Percentiles rank a stretch among this genome's conserved stretches.
Conservation (phyloP, 2,329 filamentous ascomycete genomes). For the Cadophora malorum region DNA sequence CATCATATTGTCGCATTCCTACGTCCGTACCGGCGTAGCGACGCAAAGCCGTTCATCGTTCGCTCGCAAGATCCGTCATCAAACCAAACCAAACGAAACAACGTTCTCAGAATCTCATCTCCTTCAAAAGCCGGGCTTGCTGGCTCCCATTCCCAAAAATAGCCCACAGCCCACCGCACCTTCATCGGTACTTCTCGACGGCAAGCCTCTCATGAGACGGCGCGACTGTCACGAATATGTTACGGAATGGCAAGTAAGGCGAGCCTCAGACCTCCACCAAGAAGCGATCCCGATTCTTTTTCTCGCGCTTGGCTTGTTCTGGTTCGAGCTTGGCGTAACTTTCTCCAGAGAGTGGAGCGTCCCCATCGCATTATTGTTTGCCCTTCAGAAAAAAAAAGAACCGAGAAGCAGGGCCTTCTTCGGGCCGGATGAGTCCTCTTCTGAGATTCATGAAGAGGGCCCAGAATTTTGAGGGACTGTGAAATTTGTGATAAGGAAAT, state of each 20-base stretch:
- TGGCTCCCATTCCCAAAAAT: constrained; percentile 7
- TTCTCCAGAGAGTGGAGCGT: constrained; percentile 11
- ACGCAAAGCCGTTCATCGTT: neutral
- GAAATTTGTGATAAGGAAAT: constrained; percentile 7
- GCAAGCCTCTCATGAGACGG: constrained; percentile 16
- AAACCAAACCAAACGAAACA: neutral
- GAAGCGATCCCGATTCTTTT: constrained; percentile 7
- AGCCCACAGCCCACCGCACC: neutral
- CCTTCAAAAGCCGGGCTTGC: constrained; percentile 10
- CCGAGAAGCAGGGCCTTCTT: constrained; percentile 15
- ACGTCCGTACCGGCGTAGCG: neutral
- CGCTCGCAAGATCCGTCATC: neutral
- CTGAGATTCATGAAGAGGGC: neutral
- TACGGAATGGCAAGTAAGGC: constrained; percentile 3
- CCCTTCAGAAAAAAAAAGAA: constrained; percentile 2
- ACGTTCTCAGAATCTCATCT: constrained; percentile 1
- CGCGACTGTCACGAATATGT: constrained; percentile 20
- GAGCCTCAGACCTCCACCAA: constrained; percentile 10
- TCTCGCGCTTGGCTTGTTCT: constrained; percentile 8
- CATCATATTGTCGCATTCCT: neutral
- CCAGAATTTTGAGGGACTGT: constrained; percentile 10
- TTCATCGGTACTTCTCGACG: neutral
- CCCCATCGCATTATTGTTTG: constrained; percentile 1
- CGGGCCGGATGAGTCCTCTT: constrained; percentile 5
- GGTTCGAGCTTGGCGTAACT: neutral